Percentiles rank a stretch among this genome's conserved stretches.
Evolutionary conservation across 139 green algal genomes (phyloP).

Genomic region (Chlorella sp.): DNA sequence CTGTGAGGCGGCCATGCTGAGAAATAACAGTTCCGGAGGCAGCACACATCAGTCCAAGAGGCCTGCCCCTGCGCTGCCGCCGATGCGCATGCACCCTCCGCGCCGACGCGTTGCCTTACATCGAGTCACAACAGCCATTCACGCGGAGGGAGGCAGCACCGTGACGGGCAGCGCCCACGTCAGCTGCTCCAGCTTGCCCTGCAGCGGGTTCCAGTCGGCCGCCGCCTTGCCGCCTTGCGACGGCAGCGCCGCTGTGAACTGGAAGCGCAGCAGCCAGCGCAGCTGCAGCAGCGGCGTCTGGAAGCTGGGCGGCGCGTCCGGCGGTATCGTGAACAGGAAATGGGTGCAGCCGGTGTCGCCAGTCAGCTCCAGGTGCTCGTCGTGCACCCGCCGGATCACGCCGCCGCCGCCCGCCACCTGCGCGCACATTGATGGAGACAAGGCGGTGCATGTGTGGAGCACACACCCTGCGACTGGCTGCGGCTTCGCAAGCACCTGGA

Average conservation of each 20-base stretch:
- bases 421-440: too few species aligned
- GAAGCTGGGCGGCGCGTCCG: conserved; percentile 72
- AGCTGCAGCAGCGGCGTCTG: conserved; percentile 73
- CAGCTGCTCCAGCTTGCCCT: conserved; percentile 60
- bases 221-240: background rate
- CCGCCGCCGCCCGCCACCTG: conserved; percentile 1
- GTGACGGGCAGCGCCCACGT: conserved; percentile 72
- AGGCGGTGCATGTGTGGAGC: too few species aligned
- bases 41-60: too few species aligned
- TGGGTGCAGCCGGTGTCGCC: conserved; percentile 62
- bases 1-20: too few species aligned
- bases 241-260: conserved; percentile 56
- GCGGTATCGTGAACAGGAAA: conserved; percentile 82
- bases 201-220: conserved; percentile 35
- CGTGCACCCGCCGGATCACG: conserved; percentile 66
- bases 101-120: too few species aligned
- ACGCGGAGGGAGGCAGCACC: conserved; percentile 50
- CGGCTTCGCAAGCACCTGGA: too few species aligned
- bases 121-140: too few species aligned
- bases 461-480: too few species aligned
- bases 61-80: too few species aligned
- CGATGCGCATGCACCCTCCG: too few species aligned
- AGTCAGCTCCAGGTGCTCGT: conserved; percentile 76
- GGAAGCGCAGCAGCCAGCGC: conserved; percentile 79
- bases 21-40: too few species aligned